Evolutionary conservation across 148 eudicot genomes (phyloP).

Genomic region (Spergularia marina): DNA sequence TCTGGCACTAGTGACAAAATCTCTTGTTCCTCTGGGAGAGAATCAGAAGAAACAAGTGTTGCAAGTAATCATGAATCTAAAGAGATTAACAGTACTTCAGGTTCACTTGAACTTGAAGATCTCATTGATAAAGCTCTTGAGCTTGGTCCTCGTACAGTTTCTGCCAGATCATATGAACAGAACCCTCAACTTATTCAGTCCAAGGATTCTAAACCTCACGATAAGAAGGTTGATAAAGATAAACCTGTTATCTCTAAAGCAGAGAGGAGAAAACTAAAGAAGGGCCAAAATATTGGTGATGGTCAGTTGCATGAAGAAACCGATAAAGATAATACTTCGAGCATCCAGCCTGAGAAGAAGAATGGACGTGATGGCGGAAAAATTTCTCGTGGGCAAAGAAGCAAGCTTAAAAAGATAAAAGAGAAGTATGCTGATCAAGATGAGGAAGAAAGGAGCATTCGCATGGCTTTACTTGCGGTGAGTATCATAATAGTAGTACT

Average conservation of each 20-base stretch:
- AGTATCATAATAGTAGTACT: slow-evolving; percentile 34
- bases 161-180: slow-evolving; percentile 51
- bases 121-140: slow-evolving; percentile 92
- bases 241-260: slow-evolving; percentile 89
- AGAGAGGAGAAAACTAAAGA: slow-evolving; percentile 84
- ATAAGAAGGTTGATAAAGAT: slow-evolving; percentile 44
- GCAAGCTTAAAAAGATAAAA: slow-evolving; percentile 91
- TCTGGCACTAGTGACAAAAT: slow-evolving; percentile 24
- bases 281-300: slow-evolving; percentile 57
- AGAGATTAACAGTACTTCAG: slow-evolving; percentile 34
- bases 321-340: slow-evolving; percentile 31
- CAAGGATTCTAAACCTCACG: slow-evolving; percentile 42
- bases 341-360: slow-evolving; percentile 43
- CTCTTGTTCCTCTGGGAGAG: slow-evolving; percentile 26
- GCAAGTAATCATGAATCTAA: slow-evolving; percentile 35
- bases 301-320: slow-evolving; percentile 31
- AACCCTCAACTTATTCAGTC: slow-evolving; percentile 32
- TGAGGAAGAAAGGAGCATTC: slow-evolving; percentile 87
- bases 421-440: slow-evolving; percentile 98
- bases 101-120: slow-evolving; percentile 66
- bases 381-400: slow-evolving; percentile 82
- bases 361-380: slow-evolving; percentile 55
- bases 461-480: slow-evolving; percentile 93
- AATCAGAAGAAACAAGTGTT: slow-evolving; percentile 32
- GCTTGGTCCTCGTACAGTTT: slow-evolving; percentile 70